Evolutionary conservation across 1,139 yeast species (phyloP).

Genomic region (Candida sp.): DNA sequence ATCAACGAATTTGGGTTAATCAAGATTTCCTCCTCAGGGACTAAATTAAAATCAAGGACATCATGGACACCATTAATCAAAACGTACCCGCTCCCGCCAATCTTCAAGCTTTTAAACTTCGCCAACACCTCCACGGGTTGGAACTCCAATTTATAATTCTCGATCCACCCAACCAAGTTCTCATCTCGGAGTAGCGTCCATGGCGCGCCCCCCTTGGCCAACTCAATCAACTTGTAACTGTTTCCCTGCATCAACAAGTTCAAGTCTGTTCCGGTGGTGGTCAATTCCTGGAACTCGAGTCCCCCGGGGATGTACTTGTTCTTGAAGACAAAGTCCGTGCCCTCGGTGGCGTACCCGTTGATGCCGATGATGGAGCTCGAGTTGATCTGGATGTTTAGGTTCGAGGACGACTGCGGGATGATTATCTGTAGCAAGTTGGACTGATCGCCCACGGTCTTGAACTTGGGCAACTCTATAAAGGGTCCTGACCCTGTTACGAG

Average conservation of each 20-base stretch:
- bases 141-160: constrained; percentile 23
- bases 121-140: constrained; percentile 18
- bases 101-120: constrained; percentile 22
- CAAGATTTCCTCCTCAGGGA: constrained; percentile 32
- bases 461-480: constrained; percentile 40
- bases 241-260: constrained; percentile 37
- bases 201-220: constrained; percentile 2
- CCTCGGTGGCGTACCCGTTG: constrained; percentile 32
- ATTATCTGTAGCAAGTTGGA: constrained; percentile 35
- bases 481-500: constrained; percentile 42
- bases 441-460: constrained; percentile 35
- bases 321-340: neutral
- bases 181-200: constrained; percentile 42
- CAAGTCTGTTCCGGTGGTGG: constrained; percentile 22
- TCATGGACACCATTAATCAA: constrained; percentile 38
- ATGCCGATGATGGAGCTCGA: constrained; percentile 30
- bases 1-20: constrained; percentile 39
- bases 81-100: constrained; percentile 40
- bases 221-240: constrained; percentile 27
- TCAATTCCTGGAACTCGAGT: constrained; percentile 27
- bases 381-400: constrained; percentile 27
- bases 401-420: constrained; percentile 35
- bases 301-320: neutral
- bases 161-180: constrained; percentile 48
- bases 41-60: constrained; percentile 32